phyloP scores from a whole-genome alignment of 1,284 basidiomycete genomes.

The Cerrena zonata region DNA sequence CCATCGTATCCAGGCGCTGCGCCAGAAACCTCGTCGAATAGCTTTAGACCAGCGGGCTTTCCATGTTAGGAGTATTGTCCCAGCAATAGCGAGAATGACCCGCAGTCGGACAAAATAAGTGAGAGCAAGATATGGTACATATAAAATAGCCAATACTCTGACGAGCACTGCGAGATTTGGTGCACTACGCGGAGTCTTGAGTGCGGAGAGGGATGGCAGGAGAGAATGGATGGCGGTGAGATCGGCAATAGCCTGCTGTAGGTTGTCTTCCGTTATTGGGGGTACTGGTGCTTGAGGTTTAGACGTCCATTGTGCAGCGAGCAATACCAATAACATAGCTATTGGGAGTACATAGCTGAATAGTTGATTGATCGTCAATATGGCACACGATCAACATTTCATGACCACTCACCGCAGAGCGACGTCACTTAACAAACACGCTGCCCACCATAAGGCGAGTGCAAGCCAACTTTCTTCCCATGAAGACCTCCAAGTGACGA shows the following conservation, averaged over 20 bases:
- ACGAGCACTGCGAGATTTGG: slow-evolving; percentile 28
- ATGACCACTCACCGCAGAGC: slow-evolving; percentile 47
- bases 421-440: slow-evolving; percentile 59
- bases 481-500: slow-evolving; percentile 56
- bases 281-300: slow-evolving; percentile 24
- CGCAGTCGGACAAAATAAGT: slow-evolving; percentile 53
- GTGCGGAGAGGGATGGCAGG: slow-evolving; percentile 30
- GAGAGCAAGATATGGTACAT: slow-evolving; percentile 55
- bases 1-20: slow-evolving; percentile 67
- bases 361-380: not conserved
- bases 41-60: slow-evolving; percentile 60
- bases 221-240: slow-evolving; percentile 51
- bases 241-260: slow-evolving; percentile 52
- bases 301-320: slow-evolving; percentile 27
- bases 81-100: slow-evolving; percentile 52
- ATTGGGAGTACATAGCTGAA: slow-evolving; percentile 42
- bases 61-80: slow-evolving; percentile 55
- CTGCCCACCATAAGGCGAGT: slow-evolving; percentile 69
- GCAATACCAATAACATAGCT: slow-evolving; percentile 32
- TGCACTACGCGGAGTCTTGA: slow-evolving; percentile 20
- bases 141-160: slow-evolving; percentile 45
- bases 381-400: slow-evolving; percentile 8
- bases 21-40: slow-evolving; percentile 48
- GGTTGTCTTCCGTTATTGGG: slow-evolving; percentile 55
- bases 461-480: slow-evolving; percentile 67